Evolutionary conservation across 805 yeast species (phyloP), one percentile per base, ranked within the genome.

Genomic region (Saturnispora mendoncae): DNA sequence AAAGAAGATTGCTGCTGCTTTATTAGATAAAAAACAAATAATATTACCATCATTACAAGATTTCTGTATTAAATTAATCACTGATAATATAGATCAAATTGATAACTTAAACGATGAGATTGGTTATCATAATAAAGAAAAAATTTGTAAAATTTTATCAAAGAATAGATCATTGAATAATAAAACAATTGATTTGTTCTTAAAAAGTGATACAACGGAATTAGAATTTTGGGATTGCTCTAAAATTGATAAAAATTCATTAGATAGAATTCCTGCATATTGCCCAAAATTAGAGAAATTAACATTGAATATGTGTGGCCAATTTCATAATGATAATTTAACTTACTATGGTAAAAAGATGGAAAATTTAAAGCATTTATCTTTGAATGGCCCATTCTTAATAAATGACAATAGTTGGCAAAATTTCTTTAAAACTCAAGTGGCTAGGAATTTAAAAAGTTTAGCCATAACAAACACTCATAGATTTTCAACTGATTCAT

Each of bases 201-300:
- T 92, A 39, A 76, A 77, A 36, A 71, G 85, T 0, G 67, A 71
- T 13, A 56, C 77, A 37, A 71, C 61, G 42, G 57, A 62, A 3
- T 61, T 92, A 23, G 83, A 83, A 47, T 77, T 92, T 47, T 85
- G 95, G 87, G 99, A 92, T 61, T 92, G 99, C 58, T 86, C 96
- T 0, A 78, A 76, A 37, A 68, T 92, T 14, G 74, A 76, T 19
- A 69, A 71, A 31, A 80, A 74, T 46, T 73, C 92, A 0, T 70
- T 80, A 46, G 72, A 74, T 51, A 69, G 76, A 48, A 75, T 92
- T 29, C 87, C 88, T 0, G 68, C 94, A 0, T 81, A 65, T 56
- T 84, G 95, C 50, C 95, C 96, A 0, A 68, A 79, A 21, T 46
- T 92, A 3, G 78, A 73, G 48, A 58, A 67, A 1, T 57, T 92